Percentiles rank a stretch among this genome's conserved stretches.
phyloP scores from a whole-genome alignment of 2,329 filamentous ascomycete genomes.

The Colletotrichum phormii region DNA sequence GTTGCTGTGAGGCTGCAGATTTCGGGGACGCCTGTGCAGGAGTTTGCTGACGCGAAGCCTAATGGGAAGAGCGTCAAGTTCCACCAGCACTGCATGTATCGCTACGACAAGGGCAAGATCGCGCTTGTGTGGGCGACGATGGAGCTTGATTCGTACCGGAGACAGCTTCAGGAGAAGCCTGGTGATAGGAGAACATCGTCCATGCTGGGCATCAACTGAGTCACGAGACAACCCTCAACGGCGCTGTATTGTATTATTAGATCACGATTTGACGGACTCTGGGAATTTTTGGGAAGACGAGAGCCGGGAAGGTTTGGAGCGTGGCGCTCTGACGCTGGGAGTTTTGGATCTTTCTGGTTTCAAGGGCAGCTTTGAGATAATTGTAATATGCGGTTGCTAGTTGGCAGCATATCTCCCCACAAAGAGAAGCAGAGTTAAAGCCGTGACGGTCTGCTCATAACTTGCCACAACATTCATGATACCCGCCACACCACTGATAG shows the following conservation, averaged over 20 bases:
- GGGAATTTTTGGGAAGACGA: not conserved
- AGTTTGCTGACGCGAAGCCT: conserved; percentile 43
- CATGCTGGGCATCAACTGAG: conserved; percentile 30
- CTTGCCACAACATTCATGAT: no score
- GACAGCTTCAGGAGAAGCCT: conserved; percentile 13
- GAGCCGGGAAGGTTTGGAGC: not conserved
- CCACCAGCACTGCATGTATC: conserved; percentile 49
- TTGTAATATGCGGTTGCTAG: not conserved
- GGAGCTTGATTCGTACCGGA: conserved; percentile 44
- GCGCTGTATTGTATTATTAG: not conserved
- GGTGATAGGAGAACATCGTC: conserved; percentile 20
- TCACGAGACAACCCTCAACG: not conserved
- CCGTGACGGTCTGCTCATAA: no score
- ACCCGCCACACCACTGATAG: no score
- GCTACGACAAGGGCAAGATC: conserved; percentile 47
- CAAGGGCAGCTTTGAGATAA: not conserved
- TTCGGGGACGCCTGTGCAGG: conserved; percentile 43
- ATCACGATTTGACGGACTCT: not conserved
- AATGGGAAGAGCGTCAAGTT: conserved; percentile 45
- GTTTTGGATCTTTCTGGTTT: not conserved
- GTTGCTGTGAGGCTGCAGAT: conserved; percentile 47
- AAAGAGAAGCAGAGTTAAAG: no score
- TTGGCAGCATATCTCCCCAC: not conserved
- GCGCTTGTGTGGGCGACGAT: conserved; percentile 48
- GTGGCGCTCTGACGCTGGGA: not conserved